Evolutionary conservation across 306 rosid genomes (phyloP), one percentile per base, ranked within the genome.

Genomic region (Pyrus communis): DNA sequence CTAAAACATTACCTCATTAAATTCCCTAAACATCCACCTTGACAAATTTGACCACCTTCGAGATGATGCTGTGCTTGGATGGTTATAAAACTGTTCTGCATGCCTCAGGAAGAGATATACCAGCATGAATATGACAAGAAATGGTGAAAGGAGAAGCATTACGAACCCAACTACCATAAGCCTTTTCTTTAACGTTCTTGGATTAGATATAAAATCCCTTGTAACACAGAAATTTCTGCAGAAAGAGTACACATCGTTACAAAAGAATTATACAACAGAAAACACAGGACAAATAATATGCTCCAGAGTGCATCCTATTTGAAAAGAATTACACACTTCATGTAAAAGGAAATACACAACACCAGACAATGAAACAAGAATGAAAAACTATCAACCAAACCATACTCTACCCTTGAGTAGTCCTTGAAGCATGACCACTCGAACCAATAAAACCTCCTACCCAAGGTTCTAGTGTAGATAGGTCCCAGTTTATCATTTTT

Each of bases 21-120:
- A 95, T 81, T 95, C 97, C 88, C 99, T 87, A 71, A 95, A 89
- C 62, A 90, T 87, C 97, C 99, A 92, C 84, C 80, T 91, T 52
- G 99, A 92, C 85, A 95, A 85, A 81, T 89, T 92, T 77, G 97
- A 95, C 97, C 99, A 95, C 85, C 97, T 95, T 80, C 88, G 87
- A 80, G 93, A 95, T 46, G 93, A 91, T 61, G 96, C 97, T 0
- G 89, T 88, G 84, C 93, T 91, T 67, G 99, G 99, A 75, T 95
- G 97, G 66, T 95, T 89, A 83, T 92, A 95, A 73, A 95, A 88
- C 65, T 91, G 99, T 52, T 95, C 99, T 22, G 99, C 99, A 64
- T 95, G 97, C 88, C 97, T 87, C 79, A 95, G 82, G 86, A 95
- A 95, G 85, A 92, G 96, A 84, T 85, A 91, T 70, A 89, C 97